Base-by-base conservation (phyloP, 352 stramenopile genomes). In the Pythium sukuiense region DNA sequence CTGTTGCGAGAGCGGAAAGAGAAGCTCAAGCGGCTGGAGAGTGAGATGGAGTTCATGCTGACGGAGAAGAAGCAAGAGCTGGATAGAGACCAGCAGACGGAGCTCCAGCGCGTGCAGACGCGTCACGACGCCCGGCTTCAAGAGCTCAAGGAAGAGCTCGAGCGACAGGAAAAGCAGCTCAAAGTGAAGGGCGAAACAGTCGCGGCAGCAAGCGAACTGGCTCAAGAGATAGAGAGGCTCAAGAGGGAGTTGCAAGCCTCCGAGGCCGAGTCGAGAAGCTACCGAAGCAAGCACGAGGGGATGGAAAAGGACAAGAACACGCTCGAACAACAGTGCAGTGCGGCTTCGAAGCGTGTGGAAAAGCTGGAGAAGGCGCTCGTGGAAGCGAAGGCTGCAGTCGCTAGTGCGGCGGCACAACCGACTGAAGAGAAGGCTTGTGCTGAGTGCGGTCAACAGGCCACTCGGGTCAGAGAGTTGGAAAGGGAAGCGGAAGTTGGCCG, bases 21-120 rank as follows among this genome's bases (percentile, higher is more conserved):
- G 43, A 86, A 90, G 55, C 53, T 89, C 12, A 90, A 89, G 70
- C 62, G 72, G 1, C 53, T 93, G 0, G 85, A 90, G 56, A 65
- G 62, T 13, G 83, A 91, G 12, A 68, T 72, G 11, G 81, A 90
- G 26, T 62, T 59, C 11, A 63, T 66, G 14, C 56, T 91, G 9
- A 64, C 46, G 9, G 60, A 77, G 32, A 88, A 87, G 55, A 84
- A 77, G 14, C 75, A 83, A 43, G 82, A 91, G n/a, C 62, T 90
- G 13, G 80, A 90, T 9, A 67, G 74, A 26, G 77, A 89, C 29
- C 59, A 83, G 3, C 73, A 79, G 13, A 71, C 69, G 2, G 81
- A 89, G 33, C 70, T 61, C 6, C 72, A 86, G 11, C 80, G 76
- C 11, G 32, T 86, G 16, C 53, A 77, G 37, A 43, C 67, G 0